A percentile compares a stretch with the other conserved stretches of the same genome.
Evolutionary conservation across 176 grass and related monocot species (phyloP).

Genomic region (Leersia perrieri): DNA sequence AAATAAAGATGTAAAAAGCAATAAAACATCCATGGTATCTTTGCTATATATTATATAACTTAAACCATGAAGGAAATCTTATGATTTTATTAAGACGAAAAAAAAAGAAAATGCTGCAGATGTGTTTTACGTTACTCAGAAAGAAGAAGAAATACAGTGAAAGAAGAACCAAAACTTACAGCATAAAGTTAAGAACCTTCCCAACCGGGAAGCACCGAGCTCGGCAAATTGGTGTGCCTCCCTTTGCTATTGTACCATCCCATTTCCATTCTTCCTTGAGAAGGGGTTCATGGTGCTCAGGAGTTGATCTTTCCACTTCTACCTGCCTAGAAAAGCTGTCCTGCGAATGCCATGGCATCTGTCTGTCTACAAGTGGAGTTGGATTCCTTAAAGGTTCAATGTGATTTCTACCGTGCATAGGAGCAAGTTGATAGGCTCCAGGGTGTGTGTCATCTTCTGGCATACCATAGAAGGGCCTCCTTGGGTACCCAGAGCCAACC

Average conservation of each 20-base stretch:
- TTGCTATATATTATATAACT: not conserved
- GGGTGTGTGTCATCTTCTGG: constrained; percentile 36
- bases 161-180: constrained; percentile 68
- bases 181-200: constrained; percentile 86
- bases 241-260: constrained; percentile 91
- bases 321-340: constrained; percentile 44
- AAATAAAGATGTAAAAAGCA: not conserved
- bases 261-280: constrained; percentile 90
- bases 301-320: constrained; percentile 48
- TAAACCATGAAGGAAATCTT: not conserved
- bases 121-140: not conserved
- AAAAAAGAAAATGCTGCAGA: constrained; percentile 4
- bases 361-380: constrained; percentile 38
- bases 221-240: constrained; percentile 74
- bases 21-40: not conserved
- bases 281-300: constrained; percentile 41
- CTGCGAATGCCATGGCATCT: constrained; percentile 43
- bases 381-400: constrained; percentile 48
- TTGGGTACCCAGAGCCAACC: constrained; percentile 31
- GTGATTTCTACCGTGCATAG: constrained; percentile 33
- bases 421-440: constrained; percentile 24
- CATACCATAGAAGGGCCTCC: constrained; percentile 44
- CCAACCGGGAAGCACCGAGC: constrained; percentile 96
- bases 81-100: not conserved
- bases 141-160: not conserved